Evolutionary conservation across 2,329 filamentous ascomycete genomes (phyloP), one percentile per base, ranked within the genome.

Genomic region (Plectosphaerella sp.): DNA sequence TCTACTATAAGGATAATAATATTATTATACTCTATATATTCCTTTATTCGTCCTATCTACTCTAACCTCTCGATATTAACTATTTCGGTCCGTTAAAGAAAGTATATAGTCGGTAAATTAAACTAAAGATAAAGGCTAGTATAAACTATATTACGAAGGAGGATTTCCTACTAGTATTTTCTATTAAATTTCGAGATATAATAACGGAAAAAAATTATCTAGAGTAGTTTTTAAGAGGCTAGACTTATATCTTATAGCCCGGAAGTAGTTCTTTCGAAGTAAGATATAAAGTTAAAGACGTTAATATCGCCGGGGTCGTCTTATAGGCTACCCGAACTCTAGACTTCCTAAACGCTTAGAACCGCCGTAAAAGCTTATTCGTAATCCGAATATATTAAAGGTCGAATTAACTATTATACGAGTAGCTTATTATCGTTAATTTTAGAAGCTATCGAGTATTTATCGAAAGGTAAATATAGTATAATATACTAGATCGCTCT

Each of bases 311-410:
- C 43, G 10, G 43, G 43, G 5, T 9, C 20, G 15, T n/a, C n/a
- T n/a, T n/a, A n/a, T n/a, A n/a, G n/a, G n/a, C n/a, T n/a, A n/a
- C n/a, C n/a, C n/a, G n/a, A n/a, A n/a, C n/a, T n/a, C n/a, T n/a
- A n/a, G n/a, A n/a, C n/a, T n/a, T n/a, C n/a, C n/a, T n/a, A n/a
- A 12, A 45, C 43, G 3, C 22, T 12, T 25, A 25, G 14, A 12
- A 45, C 7, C 22, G 20, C 43, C 6, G 5, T 24, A 3, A 20
- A 25, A n/a, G 20, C 43, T 15, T 24, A 5, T 45, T 45, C 20
- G 20, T 12, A 45, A 20, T 15, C 85, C 85, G 61, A 83, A 62
- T 2, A 47, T 20, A 52, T 50, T 9, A 54, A 52, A 33, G 33
- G 42, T 43, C 50, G 50, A 36, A 47, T 54, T 33, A 22, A 12